A percentile compares a stretch with the other conserved stretches of the same genome.
These are phyloP conservation scores for Chenopodium suecicum DNA, from an alignment of 148 eudicot genomes.

Conservation along the genomic window DNA sequence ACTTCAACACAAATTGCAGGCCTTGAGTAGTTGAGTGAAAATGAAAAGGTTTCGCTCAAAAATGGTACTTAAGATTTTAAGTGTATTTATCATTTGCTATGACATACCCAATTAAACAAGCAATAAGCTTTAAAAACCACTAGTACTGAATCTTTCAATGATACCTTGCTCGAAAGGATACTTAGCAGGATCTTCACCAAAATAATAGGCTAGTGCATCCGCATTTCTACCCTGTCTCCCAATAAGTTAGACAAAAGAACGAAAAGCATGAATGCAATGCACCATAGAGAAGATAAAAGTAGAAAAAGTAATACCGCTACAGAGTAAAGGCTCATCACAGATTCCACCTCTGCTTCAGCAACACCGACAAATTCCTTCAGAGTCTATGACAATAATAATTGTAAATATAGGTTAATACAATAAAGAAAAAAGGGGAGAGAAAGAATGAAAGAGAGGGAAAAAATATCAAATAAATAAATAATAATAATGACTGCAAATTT, in stretches of 20 bases:
- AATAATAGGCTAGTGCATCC: conserved; percentile 83
- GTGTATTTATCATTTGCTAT: not conserved
- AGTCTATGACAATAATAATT: conserved; percentile 41
- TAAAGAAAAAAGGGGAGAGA: not conserved
- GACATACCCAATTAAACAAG: not conserved
- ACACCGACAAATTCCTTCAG: conserved; percentile 58
- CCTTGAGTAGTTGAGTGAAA: not conserved
- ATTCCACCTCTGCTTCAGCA: conserved; percentile 77
- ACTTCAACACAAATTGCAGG: not conserved
- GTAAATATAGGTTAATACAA: not conserved
- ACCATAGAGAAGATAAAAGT: conserved; percentile 20
- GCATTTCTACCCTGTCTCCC: conserved; percentile 86
- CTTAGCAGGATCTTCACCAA: conserved; percentile 96
- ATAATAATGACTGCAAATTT: not conserved
- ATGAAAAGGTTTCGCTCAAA: not conserved
- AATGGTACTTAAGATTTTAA: not conserved
- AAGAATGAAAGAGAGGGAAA: not conserved
- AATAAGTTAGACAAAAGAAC: conserved; percentile 30
- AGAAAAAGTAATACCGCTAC: conserved; percentile 57
- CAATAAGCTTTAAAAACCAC: not conserved
- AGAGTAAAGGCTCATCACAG: conserved; percentile 66
- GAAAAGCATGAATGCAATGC: not conserved
- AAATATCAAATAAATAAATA: not conserved
- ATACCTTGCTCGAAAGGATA: conserved; percentile 97
- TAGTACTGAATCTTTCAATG: not conserved